These are phyloP conservation scores for Penicillium alfredii DNA, from an alignment of 495 filamentous ascomycete genomes.

Conservation along the genomic window DNA sequence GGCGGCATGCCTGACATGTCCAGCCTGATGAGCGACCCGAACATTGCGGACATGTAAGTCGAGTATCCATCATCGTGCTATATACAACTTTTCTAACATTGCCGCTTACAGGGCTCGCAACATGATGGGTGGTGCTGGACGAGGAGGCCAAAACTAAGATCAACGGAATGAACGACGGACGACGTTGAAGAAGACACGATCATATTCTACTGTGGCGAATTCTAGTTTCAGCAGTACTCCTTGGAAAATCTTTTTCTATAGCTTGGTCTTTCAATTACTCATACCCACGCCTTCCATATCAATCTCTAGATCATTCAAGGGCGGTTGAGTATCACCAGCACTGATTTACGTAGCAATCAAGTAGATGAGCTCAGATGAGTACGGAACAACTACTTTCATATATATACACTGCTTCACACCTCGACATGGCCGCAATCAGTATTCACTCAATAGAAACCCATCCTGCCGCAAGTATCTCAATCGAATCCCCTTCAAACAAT, in stretches of 20 bases:
- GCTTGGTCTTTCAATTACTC: too few relatives aligned
- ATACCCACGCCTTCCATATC: too few relatives aligned
- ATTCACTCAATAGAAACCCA: not conserved
- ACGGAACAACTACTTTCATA: slow-evolving; percentile 13
- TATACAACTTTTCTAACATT: slow-evolving; percentile 12
- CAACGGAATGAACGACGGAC: slow-evolving; percentile 12
- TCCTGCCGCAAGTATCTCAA: not conserved
- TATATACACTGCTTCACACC: slow-evolving; percentile 16
- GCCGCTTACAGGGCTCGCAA: slow-evolving; percentile 61
- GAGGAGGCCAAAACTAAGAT: slow-evolving; percentile 16
- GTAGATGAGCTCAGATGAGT: too few relatives aligned
- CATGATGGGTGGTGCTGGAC: slow-evolving; percentile 61
- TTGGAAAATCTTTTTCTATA: slow-evolving; percentile 5
- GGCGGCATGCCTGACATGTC: slow-evolving; percentile 78
- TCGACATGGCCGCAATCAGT: not conserved
- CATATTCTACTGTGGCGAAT: slow-evolving; percentile 17
- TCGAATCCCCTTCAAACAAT: slow-evolving; percentile 14
- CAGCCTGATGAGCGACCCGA: slow-evolving; percentile 82
- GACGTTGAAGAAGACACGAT: slow-evolving; percentile 20
- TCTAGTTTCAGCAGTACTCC: slow-evolving; percentile 15
- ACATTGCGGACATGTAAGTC: slow-evolving; percentile 86
- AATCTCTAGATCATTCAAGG: too few relatives aligned
- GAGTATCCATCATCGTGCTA: not conserved
- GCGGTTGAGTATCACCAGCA: too few relatives aligned
- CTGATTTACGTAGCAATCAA: slow-evolving; percentile 2